phyloP scores from a whole-genome alignment of 148 eudicot species.

The Salicornia ramosissima region DNA sequence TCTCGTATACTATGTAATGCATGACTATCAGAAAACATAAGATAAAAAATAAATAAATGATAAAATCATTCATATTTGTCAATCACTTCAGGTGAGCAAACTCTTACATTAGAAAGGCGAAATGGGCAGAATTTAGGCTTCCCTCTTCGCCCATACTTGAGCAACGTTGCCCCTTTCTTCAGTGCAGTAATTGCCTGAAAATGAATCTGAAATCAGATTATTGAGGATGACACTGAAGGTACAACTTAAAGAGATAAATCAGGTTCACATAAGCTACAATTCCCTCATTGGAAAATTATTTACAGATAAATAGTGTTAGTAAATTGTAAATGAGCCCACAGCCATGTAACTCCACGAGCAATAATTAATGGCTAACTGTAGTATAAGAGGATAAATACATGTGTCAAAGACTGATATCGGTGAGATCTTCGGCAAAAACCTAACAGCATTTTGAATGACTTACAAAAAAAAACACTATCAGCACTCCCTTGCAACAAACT shows the following conservation, averaged over 20 bases:
- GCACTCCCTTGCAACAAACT: too few species aligned
- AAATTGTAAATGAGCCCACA: neutral
- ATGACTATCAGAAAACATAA: neutral
- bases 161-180: slow-evolving; percentile 76
- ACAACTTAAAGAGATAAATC: neutral
- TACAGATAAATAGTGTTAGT: too few species aligned
- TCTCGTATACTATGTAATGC: neutral
- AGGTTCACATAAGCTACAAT: neutral
- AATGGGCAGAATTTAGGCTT: slow-evolving; percentile 82
- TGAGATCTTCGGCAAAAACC: too few species aligned
- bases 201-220: neutral
- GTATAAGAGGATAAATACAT: too few species aligned
- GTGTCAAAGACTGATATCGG: too few species aligned
- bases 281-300: too few species aligned
- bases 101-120: slow-evolving; percentile 75
- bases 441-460: too few species aligned
- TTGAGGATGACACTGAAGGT: neutral
- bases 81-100: neutral
- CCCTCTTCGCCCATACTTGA: slow-evolving; percentile 88
- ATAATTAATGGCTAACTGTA: too few species aligned
- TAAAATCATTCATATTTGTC: neutral
- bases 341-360: neutral
- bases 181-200: slow-evolving; percentile 76
- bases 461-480: too few species aligned
- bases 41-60: neutral